Conservation (phyloP, 805 yeast genomes). For the Suhomyces sp. region DNA sequence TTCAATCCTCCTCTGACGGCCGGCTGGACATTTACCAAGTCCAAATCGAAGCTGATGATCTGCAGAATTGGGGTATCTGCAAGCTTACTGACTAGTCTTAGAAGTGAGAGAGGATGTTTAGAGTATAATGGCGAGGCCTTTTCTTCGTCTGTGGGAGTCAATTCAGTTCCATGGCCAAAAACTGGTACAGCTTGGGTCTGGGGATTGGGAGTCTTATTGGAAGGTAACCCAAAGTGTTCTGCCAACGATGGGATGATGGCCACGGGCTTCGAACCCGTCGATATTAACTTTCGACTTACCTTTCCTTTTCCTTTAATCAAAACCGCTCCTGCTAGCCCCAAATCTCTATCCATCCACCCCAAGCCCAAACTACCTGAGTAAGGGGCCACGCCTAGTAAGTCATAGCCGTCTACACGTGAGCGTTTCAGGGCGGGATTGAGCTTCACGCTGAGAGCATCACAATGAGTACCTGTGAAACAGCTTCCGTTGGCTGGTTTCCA, state of each 20-base stretch:
- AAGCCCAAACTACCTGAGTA: conserved; percentile 36
- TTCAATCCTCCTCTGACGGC: conserved; percentile 37
- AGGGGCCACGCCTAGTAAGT: conserved; percentile 38
- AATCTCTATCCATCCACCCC: conserved; percentile 41
- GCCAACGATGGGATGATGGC: conserved; percentile 41
- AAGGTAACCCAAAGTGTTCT: conserved; percentile 32
- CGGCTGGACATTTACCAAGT: conserved; percentile 34
- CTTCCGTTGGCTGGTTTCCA: conserved; percentile 34
- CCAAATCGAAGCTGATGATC: conserved; percentile 34
- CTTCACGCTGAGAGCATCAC: conserved; percentile 37
- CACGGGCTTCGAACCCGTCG: conserved; percentile 35
- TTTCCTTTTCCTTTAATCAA: conserved; percentile 22
- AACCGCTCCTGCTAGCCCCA: conserved; percentile 41
- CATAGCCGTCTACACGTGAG: conserved; percentile 28
- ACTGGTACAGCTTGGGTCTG: conserved; percentile 42
- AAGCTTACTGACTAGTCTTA: conserved; percentile 30
- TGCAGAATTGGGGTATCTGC: conserved; percentile 19
- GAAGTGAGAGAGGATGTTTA: conserved; percentile 31
- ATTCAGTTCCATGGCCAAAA: conserved; percentile 21
- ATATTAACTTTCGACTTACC: conserved; percentile 24
- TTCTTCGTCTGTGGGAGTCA: conserved; percentile 30
- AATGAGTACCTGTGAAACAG: conserved; percentile 31
- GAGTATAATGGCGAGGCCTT: conserved; percentile 22
- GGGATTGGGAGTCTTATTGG: conserved; percentile 24
- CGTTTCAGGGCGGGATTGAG: conserved; percentile 25